Percentiles rank a stretch among this genome's conserved stretches.
phyloP scores from a whole-genome alignment of 345 rosid genomes.

The Turnera subulata region DNA sequence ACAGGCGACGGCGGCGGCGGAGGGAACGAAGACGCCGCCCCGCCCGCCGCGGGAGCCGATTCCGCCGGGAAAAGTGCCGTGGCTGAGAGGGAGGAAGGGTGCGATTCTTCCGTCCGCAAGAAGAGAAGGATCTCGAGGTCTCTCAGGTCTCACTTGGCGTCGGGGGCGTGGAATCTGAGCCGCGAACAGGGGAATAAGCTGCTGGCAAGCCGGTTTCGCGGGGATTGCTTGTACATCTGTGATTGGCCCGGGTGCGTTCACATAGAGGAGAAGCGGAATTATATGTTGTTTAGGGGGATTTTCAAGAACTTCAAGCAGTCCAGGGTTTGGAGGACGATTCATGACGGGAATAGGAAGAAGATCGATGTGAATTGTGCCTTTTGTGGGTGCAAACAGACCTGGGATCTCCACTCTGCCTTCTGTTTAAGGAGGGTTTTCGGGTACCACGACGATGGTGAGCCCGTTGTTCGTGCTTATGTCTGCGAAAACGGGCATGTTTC shows the following conservation, averaged over 20 bases:
- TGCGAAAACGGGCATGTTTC: constrained; percentile 97
- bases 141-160: constrained; percentile 62
- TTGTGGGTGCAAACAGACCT: constrained; percentile 66
- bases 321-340: constrained; percentile 82
- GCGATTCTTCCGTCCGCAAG: constrained; percentile 28
- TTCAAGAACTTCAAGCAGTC: constrained; percentile 84
- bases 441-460: constrained; percentile 93
- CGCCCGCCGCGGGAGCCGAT: constrained; percentile 28
- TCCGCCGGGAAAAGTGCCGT: not conserved
- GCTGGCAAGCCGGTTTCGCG: constrained; percentile 83
- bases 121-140: constrained; percentile 50
- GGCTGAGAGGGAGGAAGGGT: constrained; percentile 22
- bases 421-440: constrained; percentile 74
- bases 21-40: too few relatives aligned
- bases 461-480: constrained; percentile 89
- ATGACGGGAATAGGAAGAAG: constrained; percentile 61
- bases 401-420: constrained; percentile 91
- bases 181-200: constrained; percentile 87
- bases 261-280: constrained; percentile 70
- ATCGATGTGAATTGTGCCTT: constrained; percentile 69
- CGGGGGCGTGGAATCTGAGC: constrained; percentile 70
- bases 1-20: not conserved
- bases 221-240: constrained; percentile 74
- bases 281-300: constrained; percentile 87
- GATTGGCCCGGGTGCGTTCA: constrained; percentile 96